Percentiles rank a stretch among this genome's conserved stretches.
These are phyloP conservation scores for Parastagonospora nodorum DNA, from an alignment of 2,329 filamentous ascomycete species.

Conservation along the genomic window DNA sequence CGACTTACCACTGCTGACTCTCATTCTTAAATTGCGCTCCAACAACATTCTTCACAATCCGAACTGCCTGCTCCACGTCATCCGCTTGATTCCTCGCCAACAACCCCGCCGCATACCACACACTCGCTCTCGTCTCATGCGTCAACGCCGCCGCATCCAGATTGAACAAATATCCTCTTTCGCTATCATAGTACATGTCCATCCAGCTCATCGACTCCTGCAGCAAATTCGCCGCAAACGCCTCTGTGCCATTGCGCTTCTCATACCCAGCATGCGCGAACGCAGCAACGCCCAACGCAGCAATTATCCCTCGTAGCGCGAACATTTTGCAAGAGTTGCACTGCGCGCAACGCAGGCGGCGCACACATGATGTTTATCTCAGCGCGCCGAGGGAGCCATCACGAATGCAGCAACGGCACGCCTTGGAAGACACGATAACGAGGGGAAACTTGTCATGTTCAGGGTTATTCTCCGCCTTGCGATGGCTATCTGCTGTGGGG, in stretches of 20 bases:
- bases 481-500: constrained; percentile 15
- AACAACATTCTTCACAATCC: constrained; percentile 61
- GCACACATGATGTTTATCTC: constrained; percentile 5
- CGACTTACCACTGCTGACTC: constrained; percentile 59
- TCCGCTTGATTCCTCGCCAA: constrained; percentile 59
- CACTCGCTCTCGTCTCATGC: constrained; percentile 62
- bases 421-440: constrained; percentile 7
- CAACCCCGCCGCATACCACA: constrained; percentile 65
- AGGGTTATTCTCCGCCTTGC: constrained; percentile 12
- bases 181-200: constrained; percentile 60
- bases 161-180: constrained; percentile 60
- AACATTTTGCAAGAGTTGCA: not conserved
- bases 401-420: not conserved
- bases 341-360: not conserved
- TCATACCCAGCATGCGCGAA: constrained; percentile 9
- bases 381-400: not conserved
- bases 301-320: not conserved
- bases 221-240: constrained; percentile 19
- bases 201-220: constrained; percentile 61
- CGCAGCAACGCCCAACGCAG: constrained; percentile 14
- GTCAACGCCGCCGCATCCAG: constrained; percentile 54
- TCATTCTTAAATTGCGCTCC: constrained; percentile 58
- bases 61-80: constrained; percentile 58
- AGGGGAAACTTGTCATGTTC: constrained; percentile 6
- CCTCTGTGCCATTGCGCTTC: constrained; percentile 22